phyloP scores from a whole-genome alignment of 108 stramenopile species.

The Cyclotella distinguenda region DNA sequence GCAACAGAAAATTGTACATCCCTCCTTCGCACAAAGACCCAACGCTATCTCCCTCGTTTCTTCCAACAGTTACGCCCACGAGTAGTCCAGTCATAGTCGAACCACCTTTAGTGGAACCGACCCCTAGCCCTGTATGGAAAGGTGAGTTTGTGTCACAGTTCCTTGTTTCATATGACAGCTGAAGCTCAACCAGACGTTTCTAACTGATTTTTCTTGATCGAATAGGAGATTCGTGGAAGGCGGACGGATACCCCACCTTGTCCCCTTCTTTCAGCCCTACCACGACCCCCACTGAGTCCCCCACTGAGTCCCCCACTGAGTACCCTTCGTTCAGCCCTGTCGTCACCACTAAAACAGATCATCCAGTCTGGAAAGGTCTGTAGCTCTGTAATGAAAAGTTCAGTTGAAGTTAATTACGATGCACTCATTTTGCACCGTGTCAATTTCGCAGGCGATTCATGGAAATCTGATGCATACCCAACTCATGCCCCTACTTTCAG shows the following conservation, averaged over 20 bases:
- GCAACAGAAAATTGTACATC: conserved; percentile 7
- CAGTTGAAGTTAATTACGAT: too few relatives aligned
- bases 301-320: background rate
- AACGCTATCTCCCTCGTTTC: background rate
- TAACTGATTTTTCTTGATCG: background rate
- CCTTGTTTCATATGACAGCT: too few relatives aligned
- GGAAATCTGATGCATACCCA: too few relatives aligned
- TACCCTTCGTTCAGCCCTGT: too few relatives aligned
- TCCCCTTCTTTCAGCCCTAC: background rate
- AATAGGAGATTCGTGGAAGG: too few relatives aligned
- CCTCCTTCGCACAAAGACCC: background rate
- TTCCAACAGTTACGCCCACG: conserved; percentile 4
- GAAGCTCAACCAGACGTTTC: background rate
- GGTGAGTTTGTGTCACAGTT: too few relatives aligned
- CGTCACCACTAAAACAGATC: too few relatives aligned
- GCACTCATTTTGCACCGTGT: too few relatives aligned
- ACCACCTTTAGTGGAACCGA: background rate
- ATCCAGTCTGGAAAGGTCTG: too few relatives aligned
- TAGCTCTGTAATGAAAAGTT: too few relatives aligned
- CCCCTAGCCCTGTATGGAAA: background rate
- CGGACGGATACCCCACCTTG: background rate
- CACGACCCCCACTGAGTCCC: background rate
- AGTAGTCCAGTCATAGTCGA: background rate
- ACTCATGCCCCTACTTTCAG: too few relatives aligned
- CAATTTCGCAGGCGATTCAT: too few relatives aligned